A percentile compares a stretch with the other conserved stretches of the same genome.
phyloP scores from a whole-genome alignment of 2,329 filamentous ascomycete genomes.

The Fusarium nygamai region DNA sequence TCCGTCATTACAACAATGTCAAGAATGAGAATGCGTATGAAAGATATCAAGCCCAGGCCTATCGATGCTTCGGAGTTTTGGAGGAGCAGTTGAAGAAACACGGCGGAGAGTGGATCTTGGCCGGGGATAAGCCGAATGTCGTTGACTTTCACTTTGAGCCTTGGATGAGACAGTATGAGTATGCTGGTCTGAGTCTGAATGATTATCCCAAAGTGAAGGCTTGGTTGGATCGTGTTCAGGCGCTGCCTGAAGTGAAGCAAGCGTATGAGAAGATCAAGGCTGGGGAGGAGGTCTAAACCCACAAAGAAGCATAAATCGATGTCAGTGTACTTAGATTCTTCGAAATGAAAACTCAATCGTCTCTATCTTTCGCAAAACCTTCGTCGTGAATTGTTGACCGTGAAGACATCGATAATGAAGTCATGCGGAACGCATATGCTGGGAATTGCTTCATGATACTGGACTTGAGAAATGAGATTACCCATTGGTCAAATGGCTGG shows the following conservation, averaged over 20 bases:
- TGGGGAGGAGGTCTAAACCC: background rate
- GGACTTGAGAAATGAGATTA: no score
- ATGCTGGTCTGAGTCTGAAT: conserved; percentile 1
- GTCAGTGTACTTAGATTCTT: no score
- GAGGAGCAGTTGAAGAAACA: conserved; percentile 17
- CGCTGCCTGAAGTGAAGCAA: background rate
- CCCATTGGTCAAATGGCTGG: no score
- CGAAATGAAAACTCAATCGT: background rate
- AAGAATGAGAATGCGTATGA: conserved; percentile 19
- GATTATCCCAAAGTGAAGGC: conserved; percentile 4
- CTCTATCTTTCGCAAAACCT: no score
- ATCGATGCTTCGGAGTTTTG: conserved; percentile 10
- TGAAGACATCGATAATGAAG: no score
- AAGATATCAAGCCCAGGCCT: background rate
- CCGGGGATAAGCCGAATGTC: conserved; percentile 1
- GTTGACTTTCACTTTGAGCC: conserved; percentile 26
- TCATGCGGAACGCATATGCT: no score
- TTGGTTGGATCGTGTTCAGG: conserved; percentile 11
- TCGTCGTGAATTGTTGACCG: no score
- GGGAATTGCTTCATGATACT: no score
- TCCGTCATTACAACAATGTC: conserved; percentile 8
- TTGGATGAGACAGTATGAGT: conserved; percentile 8
- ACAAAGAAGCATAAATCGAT: no score
- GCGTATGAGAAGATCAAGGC: conserved; percentile 22
- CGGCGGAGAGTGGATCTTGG: conserved; percentile 4